Conservation (phyloP, 345 rosid genomes). For the Populus simonii region DNA sequence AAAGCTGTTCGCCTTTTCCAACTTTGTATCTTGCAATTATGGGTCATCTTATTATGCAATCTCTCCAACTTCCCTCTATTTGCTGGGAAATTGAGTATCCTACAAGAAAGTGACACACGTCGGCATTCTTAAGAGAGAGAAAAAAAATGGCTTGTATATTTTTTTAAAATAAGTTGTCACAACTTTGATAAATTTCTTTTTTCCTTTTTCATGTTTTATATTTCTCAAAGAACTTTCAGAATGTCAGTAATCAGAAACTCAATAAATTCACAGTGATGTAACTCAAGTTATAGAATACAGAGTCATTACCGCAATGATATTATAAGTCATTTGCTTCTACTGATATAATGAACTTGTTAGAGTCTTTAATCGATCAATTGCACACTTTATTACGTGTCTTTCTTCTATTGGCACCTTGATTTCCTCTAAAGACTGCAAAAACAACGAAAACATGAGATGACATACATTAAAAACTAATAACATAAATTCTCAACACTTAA, state of each 20-base stretch:
- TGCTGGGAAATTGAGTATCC: background rate
- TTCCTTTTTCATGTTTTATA: background rate
- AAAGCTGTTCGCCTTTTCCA: background rate
- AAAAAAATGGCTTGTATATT: too few relatives aligned
- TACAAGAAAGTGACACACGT: background rate
- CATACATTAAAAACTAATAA: background rate
- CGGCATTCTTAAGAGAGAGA: background rate
- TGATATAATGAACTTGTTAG: background rate
- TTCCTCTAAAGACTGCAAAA: slow-evolving; percentile 42
- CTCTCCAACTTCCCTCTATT: background rate
- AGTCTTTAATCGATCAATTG: slow-evolving; percentile 36
- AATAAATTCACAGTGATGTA: background rate
- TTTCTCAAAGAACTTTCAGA: background rate
- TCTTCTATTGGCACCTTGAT: slow-evolving; percentile 50
- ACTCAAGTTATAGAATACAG: background rate
- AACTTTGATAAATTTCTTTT: background rate
- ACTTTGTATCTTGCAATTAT: background rate
- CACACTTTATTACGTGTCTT: slow-evolving; percentile 44
- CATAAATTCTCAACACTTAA: background rate
- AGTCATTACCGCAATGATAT: background rate
- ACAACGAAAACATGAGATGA: slow-evolving; percentile 17
- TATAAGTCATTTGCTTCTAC: background rate
- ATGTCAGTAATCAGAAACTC: background rate
- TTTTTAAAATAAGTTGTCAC: background rate
- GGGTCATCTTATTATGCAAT: background rate